A percentile compares a stretch with the other conserved stretches of the same genome.
Conservation (phyloP, 169 alveolate genomes). For the Plasmodium billcollinsi region DNA sequence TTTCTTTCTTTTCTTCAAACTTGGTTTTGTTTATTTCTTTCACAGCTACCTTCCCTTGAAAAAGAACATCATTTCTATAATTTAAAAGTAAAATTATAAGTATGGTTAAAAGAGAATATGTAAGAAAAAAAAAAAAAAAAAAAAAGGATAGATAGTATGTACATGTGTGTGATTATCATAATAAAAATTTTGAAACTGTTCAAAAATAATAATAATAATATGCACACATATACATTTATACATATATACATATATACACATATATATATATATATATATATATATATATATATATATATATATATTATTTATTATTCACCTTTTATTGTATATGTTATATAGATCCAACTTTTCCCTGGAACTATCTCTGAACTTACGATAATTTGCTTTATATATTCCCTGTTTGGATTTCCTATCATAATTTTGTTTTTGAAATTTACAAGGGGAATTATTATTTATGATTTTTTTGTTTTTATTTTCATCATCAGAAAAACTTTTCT, state of each 20-base stretch:
- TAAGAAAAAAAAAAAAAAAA: not conserved
- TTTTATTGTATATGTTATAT: not conserved
- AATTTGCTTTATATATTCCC: not conserved
- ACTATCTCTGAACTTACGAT: not conserved
- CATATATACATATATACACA: not conserved
- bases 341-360: not conserved
- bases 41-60: not conserved
- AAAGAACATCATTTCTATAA: not conserved
- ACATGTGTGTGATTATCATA: not conserved
- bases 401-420: not conserved
- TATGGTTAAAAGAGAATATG: not conserved
- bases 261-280: not conserved
- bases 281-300: not conserved
- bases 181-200: not conserved
- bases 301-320: not conserved
- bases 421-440: not conserved
- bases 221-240: too few species aligned
- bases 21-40: not conserved
- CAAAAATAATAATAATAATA: not conserved
- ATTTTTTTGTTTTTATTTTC: not conserved
- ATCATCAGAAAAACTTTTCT: slow-evolving; percentile 24
- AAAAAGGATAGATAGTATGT: not conserved
- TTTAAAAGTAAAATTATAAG: not conserved
- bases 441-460: too few species aligned
- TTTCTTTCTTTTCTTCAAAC: not conserved